Percentiles rank a stretch among this genome's conserved stretches.
phyloP scores from a whole-genome alignment of 2,329 filamentous ascomycete species.

The Colletotrichum sojae region DNA sequence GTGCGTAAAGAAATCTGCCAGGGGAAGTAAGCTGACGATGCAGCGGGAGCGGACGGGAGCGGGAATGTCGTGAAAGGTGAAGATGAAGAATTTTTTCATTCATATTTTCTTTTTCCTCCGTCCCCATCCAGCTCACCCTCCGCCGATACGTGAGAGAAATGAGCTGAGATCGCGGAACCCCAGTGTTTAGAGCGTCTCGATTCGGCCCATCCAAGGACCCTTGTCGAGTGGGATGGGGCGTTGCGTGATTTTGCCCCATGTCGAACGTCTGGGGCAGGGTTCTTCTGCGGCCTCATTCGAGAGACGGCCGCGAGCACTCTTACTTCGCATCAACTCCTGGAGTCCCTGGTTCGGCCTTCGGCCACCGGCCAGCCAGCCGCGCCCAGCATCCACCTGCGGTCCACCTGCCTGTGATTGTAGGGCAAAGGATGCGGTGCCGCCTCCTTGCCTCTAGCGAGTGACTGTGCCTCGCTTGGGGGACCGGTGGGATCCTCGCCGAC shows the following conservation, averaged over 20 bases:
- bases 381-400: not conserved
- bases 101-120: not conserved
- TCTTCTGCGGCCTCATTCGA: not conserved
- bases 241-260: constrained; percentile 2
- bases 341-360: not conserved
- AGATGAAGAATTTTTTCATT: not conserved
- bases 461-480: not conserved
- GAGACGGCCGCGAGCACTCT: too few species aligned
- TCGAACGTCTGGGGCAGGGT: not conserved
- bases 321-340: not conserved
- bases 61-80: not conserved
- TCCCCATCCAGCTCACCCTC: not conserved
- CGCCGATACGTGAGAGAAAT: not conserved
- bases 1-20: not conserved
- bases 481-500: too few species aligned
- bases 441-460: not conserved
- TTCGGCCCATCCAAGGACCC: constrained; percentile 1
- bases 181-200: not conserved
- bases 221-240: not conserved
- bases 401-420: not conserved
- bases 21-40: not conserved
- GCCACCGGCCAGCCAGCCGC: not conserved
- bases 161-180: not conserved
- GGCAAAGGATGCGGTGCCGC: not conserved
- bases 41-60: not conserved